Conservation (phyloP, 192 early-diverging fungal species). For the Podila clonocystis region DNA sequence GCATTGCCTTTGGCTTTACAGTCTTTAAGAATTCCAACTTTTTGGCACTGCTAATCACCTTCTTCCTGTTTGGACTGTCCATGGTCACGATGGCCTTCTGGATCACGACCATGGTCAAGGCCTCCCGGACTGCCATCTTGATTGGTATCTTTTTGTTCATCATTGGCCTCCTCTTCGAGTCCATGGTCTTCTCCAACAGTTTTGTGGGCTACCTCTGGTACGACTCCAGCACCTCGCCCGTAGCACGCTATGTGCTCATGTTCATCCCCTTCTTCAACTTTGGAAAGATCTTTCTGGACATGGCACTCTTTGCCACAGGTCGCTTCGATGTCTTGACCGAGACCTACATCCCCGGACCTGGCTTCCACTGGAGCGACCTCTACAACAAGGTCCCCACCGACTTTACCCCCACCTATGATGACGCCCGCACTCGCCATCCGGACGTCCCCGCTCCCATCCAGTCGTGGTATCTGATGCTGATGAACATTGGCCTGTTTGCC, state of each 20-base stretch:
- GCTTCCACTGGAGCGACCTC: constrained; percentile 62
- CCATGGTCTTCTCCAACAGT: constrained; percentile 56
- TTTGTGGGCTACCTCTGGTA: constrained; percentile 65
- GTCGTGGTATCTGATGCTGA: constrained; percentile 70
- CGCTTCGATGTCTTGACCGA: constrained; percentile 61
- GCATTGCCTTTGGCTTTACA: constrained; percentile 67
- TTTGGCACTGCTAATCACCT: constrained; percentile 62
- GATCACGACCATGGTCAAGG: constrained; percentile 74
- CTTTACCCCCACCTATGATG: constrained; percentile 60
- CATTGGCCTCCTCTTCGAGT: constrained; percentile 79
- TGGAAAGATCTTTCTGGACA: constrained; percentile 77
- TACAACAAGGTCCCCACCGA: constrained; percentile 54
- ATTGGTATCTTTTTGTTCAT: constrained; percentile 84
- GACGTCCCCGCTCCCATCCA: constrained; percentile 68
- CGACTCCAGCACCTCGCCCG: constrained; percentile 32
- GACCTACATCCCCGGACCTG: constrained; percentile 75
- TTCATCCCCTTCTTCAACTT: constrained; percentile 69
- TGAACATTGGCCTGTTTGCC: constrained; percentile 67
- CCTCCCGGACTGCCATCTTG: constrained; percentile 69
- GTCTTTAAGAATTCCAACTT: constrained; percentile 74
- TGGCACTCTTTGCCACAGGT: constrained; percentile 58
- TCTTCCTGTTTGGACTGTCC: constrained; percentile 78
- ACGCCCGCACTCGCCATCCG: constrained; percentile 49
- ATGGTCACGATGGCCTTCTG: constrained; percentile 79
- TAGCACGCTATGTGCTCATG: constrained; percentile 41